phyloP scores from a whole-genome alignment of 495 filamentous ascomycete species.

The Amniculicola lignicola region DNA sequence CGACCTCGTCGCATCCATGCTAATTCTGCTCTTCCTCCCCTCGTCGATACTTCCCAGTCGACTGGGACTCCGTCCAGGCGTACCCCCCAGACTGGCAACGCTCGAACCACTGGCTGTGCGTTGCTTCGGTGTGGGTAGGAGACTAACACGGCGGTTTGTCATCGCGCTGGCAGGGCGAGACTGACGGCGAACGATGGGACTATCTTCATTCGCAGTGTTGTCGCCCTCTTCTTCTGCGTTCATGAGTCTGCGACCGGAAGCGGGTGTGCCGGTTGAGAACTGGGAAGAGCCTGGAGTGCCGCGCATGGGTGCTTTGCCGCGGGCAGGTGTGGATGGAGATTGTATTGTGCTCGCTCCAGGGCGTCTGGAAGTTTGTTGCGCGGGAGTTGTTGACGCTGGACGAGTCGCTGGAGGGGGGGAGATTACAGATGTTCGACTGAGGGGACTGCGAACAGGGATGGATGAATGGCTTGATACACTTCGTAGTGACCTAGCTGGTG shows the following conservation, averaged over 20 bases:
- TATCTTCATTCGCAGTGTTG: constrained; percentile 10
- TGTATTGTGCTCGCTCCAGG: constrained; percentile 17
- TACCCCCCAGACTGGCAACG: constrained; percentile 2
- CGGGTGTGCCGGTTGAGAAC: not conserved
- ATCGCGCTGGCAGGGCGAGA: constrained; percentile 24
- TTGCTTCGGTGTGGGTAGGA: constrained; percentile 51
- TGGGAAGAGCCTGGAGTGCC: constrained; percentile 15
- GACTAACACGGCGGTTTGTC: constrained; percentile 48
- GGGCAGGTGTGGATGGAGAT: constrained; percentile 25
- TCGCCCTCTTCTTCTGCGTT: constrained; percentile 13
- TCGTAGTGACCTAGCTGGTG: constrained; percentile 17
- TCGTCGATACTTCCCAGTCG: constrained; percentile 18
- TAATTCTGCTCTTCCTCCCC: constrained; percentile 8
- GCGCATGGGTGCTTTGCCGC: not conserved
- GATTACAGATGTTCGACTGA: constrained; percentile 18
- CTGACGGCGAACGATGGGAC: constrained; percentile 20
- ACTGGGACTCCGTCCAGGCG: constrained; percentile 11
- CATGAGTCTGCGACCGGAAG: constrained; percentile 5
- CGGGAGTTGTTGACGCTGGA: constrained; percentile 28
- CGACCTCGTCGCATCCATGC: too few species aligned
- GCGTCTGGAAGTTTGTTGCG: constrained; percentile 20
- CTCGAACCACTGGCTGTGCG: constrained; percentile 18
- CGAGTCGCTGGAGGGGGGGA: constrained; percentile 16
- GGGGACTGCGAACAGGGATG: constrained; percentile 31
- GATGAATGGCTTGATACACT: constrained; percentile 30